These are phyloP conservation scores for Cystoisospora suis DNA, from an alignment of 169 alveolate genomes.

Conservation along the genomic window DNA sequence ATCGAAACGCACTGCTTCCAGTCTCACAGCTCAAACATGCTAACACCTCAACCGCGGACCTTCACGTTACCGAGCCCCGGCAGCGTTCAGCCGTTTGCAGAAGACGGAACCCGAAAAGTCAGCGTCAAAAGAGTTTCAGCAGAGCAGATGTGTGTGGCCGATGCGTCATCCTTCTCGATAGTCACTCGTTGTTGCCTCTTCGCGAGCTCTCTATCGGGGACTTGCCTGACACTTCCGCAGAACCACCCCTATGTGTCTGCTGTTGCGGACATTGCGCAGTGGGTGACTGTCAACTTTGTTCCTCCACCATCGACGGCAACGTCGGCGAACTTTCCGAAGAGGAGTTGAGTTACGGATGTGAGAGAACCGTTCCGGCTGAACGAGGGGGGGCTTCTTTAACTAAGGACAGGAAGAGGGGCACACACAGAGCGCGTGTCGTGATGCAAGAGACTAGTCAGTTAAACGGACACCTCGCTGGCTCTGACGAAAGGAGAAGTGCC, in stretches of 20 bases:
- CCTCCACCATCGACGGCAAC: not conserved
- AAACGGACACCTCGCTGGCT: too few species aligned
- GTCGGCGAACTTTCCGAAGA: not conserved
- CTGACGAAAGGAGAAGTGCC: too few species aligned
- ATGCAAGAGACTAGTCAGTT: too few species aligned
- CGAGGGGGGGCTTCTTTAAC: too few species aligned
- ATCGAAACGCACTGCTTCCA: too few species aligned
- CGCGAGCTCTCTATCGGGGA: not conserved
- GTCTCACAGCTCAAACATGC: too few species aligned
- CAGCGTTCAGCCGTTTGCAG: too few species aligned
- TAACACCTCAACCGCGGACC: too few species aligned
- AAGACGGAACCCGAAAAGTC: not conserved
- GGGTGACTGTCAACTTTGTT: conserved; percentile 3
- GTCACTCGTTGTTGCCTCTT: conserved; percentile 21
- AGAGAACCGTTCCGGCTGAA: not conserved
- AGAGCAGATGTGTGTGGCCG: conserved; percentile 5
- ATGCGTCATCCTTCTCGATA: conserved; percentile 23
- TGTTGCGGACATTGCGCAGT: not conserved
- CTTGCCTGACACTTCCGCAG: not conserved
- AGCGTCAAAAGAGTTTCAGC: not conserved
- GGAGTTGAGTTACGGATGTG: not conserved
- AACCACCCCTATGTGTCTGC: not conserved
- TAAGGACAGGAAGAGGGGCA: too few species aligned
- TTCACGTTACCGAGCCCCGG: too few species aligned
- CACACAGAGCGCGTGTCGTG: too few species aligned